Conservation (phyloP, 2,329 filamentous ascomycete species). For the Talaromyces sp. region DNA sequence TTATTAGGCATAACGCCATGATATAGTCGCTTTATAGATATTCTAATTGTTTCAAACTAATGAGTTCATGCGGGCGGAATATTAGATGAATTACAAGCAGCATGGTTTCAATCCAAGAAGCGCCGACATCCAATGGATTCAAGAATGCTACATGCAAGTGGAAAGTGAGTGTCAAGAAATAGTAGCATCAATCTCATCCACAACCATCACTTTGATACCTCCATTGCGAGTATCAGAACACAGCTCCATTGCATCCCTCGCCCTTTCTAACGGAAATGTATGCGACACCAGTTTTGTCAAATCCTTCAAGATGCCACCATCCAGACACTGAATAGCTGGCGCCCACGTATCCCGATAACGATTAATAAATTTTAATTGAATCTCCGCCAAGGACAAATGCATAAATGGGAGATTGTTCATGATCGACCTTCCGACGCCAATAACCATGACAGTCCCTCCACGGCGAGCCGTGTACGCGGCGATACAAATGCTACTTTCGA, state of each 20-base stretch:
- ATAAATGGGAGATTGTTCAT: slow-evolving; percentile 68
- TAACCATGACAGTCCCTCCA: slow-evolving; percentile 61
- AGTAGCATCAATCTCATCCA: slow-evolving; percentile 46
- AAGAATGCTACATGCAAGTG: neutral
- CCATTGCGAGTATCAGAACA: slow-evolving; percentile 52
- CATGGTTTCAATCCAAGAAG: neutral
- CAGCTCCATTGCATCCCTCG: slow-evolving; percentile 54
- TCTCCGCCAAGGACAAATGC: slow-evolving; percentile 62
- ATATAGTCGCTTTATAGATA: neutral
- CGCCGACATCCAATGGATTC: neutral
- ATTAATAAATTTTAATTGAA: slow-evolving; percentile 68
- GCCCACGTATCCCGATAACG: slow-evolving; percentile 69
- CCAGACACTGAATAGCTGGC: slow-evolving; percentile 59
- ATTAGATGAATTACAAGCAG: neutral
- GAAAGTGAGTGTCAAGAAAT: neutral
- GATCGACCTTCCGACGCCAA: slow-evolving; percentile 59
- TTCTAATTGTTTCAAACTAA: neutral
- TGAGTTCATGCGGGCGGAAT: too few species aligned
- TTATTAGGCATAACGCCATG: neutral
- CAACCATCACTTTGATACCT: slow-evolving; percentile 60
- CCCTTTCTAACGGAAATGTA: slow-evolving; percentile 59
- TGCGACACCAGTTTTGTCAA: slow-evolving; percentile 63
- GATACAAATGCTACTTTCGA: slow-evolving; percentile 61
- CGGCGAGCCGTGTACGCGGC: slow-evolving; percentile 56
- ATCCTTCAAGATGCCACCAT: slow-evolving; percentile 56